Conservation (phyloP, 805 yeast genomes). For the Yarrowia sp. region DNA sequence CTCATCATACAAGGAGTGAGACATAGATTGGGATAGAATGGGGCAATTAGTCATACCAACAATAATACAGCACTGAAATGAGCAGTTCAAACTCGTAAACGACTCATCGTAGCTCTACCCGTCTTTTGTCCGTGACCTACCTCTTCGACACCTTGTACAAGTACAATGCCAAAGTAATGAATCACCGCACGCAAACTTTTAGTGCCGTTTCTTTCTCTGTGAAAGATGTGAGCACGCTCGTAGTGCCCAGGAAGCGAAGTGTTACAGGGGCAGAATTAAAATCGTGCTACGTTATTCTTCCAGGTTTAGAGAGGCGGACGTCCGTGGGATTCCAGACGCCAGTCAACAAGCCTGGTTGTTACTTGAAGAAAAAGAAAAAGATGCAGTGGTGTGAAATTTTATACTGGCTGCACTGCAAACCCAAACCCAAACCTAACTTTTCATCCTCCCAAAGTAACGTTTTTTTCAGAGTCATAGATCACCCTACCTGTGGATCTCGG, state of each 20-base stretch:
- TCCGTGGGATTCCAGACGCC: slow-evolving; percentile 18
- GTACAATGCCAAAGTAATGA: no score
- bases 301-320: slow-evolving; percentile 39
- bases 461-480: slow-evolving; percentile 19
- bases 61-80: no score
- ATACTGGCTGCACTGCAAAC: slow-evolving; percentile 5
- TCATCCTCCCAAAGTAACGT: not conserved
- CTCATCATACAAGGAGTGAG: no score
- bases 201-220: no score
- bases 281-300: slow-evolving; percentile 33
- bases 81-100: no score
- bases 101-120: no score
- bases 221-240: slow-evolving; percentile 27
- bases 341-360: slow-evolving; percentile 39
- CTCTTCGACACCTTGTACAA: no score
- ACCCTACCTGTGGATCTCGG: not conserved
- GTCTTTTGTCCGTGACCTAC: no score
- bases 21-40: no score
- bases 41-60: no score
- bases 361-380: slow-evolving; percentile 20
- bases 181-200: not conserved
- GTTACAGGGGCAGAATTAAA: slow-evolving; percentile 29
- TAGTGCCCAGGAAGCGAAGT: slow-evolving; percentile 35
- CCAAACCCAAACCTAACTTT: slow-evolving; percentile 15
- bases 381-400: not conserved